These are phyloP conservation scores for Rubia peregrina DNA, from an alignment of 305 asterid genomes.

Conservation along the genomic window DNA sequence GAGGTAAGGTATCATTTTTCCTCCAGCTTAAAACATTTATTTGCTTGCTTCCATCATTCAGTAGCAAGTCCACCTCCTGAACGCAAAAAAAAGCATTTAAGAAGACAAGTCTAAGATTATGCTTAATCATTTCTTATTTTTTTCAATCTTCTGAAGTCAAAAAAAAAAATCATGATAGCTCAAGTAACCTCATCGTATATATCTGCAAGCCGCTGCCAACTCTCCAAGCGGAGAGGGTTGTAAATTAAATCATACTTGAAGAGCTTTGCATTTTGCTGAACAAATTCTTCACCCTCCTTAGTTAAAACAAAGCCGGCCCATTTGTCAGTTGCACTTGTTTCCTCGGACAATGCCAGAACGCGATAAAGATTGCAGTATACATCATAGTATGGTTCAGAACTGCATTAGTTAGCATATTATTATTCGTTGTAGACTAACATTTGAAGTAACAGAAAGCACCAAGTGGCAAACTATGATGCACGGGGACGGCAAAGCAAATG, in stretches of 20 bases:
- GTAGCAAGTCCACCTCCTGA: conserved; percentile 98
- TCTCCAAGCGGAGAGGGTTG: conserved; percentile 85
- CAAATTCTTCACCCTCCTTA: conserved; percentile 94
- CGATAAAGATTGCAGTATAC: conserved; percentile 84
- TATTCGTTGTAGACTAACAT: conserved; percentile 7
- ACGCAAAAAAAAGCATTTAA: conserved; percentile 16
- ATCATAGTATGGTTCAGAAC: conserved; percentile 78
- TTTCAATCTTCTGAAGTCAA: conserved; percentile 13
- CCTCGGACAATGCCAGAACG: conserved; percentile 90
- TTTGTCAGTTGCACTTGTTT: conserved; percentile 90
- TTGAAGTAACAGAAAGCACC: conserved; percentile 1
- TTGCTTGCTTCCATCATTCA: conserved; percentile 98
- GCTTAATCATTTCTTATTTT: neutral
- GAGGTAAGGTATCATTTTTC: conserved; percentile 60
- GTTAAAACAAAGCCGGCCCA: conserved; percentile 99
- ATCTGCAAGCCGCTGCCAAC: conserved; percentile 98
- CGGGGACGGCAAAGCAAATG: no score
- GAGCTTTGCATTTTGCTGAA: conserved; percentile 76
- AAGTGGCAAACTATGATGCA: conserved; percentile 12
- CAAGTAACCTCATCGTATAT: conserved; percentile 81
- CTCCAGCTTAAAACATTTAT: conserved; percentile 89
- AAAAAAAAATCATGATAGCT: conserved; percentile 19
- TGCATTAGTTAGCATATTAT: conserved; percentile 39
- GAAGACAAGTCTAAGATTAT: neutral
- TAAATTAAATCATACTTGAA: conserved; percentile 90